phyloP scores from a whole-genome alignment of 139 green algal genomes.

The Mychonastes homosphaera region DNA sequence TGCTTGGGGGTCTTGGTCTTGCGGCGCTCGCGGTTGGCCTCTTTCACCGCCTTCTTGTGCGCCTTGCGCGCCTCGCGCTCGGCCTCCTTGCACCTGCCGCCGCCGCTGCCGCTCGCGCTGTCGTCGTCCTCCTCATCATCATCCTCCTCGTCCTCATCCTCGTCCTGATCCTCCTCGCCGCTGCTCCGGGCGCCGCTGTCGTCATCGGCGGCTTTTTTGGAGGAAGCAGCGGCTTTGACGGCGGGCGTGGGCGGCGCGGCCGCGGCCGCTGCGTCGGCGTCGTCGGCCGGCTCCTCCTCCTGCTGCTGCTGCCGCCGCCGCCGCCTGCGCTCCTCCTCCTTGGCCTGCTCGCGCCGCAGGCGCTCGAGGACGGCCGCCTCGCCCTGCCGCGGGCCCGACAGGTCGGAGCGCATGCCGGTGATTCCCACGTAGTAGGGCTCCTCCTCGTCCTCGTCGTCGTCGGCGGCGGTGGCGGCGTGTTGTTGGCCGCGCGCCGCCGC shows the following conservation, averaged over 20 bases:
- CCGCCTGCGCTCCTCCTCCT: neutral
- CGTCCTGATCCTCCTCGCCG: slow-evolving; percentile 18
- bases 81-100: slow-evolving; percentile 31
- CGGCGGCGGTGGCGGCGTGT: too few relatives aligned
- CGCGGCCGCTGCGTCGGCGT: slow-evolving; percentile 2
- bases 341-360: neutral
- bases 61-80: slow-evolving; percentile 45
- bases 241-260: too few relatives aligned
- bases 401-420: slow-evolving; percentile 71
- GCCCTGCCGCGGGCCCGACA: slow-evolving; percentile 51
- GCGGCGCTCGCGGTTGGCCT: slow-evolving; percentile 69
- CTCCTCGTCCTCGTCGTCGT: too few relatives aligned
- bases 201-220: neutral
- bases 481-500: too few relatives aligned
- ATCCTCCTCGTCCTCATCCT: slow-evolving; percentile 9
- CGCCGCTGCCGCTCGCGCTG: slow-evolving; percentile 7
- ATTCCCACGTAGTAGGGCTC: too few relatives aligned
- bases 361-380: slow-evolving; percentile 10
- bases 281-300: neutral
- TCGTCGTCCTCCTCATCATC: slow-evolving; percentile 23
- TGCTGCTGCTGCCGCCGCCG: neutral
- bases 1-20: slow-evolving; percentile 91
- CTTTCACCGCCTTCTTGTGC: slow-evolving; percentile 80
- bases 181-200: neutral
- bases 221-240: too few relatives aligned